phyloP scores from a whole-genome alignment of 306 rosid species.

The Senna tora region DNA sequence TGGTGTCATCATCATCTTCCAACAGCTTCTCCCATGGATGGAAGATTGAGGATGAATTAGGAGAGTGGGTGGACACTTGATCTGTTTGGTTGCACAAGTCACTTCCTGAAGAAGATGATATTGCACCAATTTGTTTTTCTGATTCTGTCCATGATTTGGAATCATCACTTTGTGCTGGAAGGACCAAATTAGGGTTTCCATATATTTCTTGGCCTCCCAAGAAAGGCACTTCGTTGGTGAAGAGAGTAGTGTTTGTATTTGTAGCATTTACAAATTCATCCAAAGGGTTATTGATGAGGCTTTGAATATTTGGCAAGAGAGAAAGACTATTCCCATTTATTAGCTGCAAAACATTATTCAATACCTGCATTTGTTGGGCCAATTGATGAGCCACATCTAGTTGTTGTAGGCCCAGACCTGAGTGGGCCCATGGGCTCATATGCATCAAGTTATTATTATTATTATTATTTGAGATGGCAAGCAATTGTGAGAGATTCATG shows the following conservation, averaged over 20 bases:
- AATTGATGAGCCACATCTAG: conserved; percentile 59
- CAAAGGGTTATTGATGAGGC: conserved; percentile 39
- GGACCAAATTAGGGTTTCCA: conserved; percentile 36
- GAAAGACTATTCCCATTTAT: conserved; percentile 5
- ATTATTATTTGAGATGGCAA: conserved; percentile 44
- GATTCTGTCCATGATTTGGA: conserved; percentile 40
- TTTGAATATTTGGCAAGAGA: conserved; percentile 36
- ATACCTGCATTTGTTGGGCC: conserved; percentile 55
- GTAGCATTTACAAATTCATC: conserved; percentile 22
- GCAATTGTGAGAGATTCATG: conserved; percentile 60
- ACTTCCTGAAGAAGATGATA: conserved; percentile 41
- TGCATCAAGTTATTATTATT: conserved; percentile 24
- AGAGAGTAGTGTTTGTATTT: background rate
- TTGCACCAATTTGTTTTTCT: conserved; percentile 40
- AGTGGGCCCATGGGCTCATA: conserved; percentile 46
- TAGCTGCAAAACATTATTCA: conserved; percentile 62
- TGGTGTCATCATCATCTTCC: conserved; percentile 55
- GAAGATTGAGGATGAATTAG: conserved; percentile 39
- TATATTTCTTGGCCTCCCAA: conserved; percentile 30
- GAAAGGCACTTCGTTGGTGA: conserved; percentile 11
- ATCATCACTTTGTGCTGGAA: conserved; percentile 26
- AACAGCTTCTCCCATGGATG: conserved; percentile 76
- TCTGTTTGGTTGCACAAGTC: conserved; percentile 33
- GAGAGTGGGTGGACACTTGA: conserved; percentile 38
- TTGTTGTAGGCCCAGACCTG: conserved; percentile 56